Conservation (phyloP, 352 stramenopile genomes). For the Phytopythium chamaehyphon region DNA sequence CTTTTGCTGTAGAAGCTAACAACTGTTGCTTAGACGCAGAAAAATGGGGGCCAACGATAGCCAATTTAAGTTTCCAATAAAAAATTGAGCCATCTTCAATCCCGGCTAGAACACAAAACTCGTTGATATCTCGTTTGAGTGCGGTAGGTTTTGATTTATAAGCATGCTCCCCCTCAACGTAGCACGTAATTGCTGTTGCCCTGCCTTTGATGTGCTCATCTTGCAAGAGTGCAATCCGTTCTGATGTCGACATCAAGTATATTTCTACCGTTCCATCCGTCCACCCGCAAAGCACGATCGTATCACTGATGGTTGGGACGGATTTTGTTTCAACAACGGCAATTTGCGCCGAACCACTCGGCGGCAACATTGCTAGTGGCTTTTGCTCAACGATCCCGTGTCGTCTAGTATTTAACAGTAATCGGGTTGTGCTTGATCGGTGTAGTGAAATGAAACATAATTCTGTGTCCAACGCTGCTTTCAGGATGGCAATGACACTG, state of each 20-base stretch:
- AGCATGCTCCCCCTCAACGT: not conserved
- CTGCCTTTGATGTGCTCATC: conserved; percentile 36
- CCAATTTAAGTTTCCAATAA: conserved; percentile 22
- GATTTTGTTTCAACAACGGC: conserved; percentile 17
- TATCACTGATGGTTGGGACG: conserved; percentile 1
- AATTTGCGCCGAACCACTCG: conserved; percentile 6
- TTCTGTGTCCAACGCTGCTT: not conserved
- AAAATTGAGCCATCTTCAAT: conserved; percentile 37
- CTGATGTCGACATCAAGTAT: conserved; percentile 14
- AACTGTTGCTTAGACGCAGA: too few species aligned
- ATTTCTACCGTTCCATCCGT: conserved; percentile 46
- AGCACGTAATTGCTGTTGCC: conserved; percentile 27
- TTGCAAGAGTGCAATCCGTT: conserved; percentile 33
- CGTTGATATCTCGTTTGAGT: not conserved
- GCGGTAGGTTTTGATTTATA: not conserved
- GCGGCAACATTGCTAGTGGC: not conserved
- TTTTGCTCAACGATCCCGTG: not conserved
- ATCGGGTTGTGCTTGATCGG: not conserved
- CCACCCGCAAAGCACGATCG: conserved; percentile 43
- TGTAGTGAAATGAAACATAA: not conserved
- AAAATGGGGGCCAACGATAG: too few species aligned
- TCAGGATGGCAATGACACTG: conserved; percentile 14
- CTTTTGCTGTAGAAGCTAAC: conserved; percentile 16
- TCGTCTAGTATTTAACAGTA: not conserved
- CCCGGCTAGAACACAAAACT: conserved; percentile 24